A percentile compares a stretch with the other conserved stretches of the same genome.
phyloP scores from a whole-genome alignment of 345 rosid genomes.

The Xanthoceras sorbifolium region DNA sequence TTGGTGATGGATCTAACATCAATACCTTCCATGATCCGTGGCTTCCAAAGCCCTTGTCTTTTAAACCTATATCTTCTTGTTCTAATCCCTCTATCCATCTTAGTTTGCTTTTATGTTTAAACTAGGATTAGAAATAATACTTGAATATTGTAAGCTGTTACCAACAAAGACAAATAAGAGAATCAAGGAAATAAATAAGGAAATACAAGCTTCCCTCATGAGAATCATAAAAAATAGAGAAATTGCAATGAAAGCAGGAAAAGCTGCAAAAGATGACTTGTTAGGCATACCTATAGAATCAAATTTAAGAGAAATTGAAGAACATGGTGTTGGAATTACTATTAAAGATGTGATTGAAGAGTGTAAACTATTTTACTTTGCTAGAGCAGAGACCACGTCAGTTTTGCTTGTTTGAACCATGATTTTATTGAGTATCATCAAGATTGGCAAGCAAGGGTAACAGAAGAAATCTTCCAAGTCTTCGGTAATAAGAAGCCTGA shows the following conservation, averaged over 20 bases:
- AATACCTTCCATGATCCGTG: too few species aligned
- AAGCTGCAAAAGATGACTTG: constrained; percentile 37
- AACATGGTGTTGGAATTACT: constrained; percentile 33
- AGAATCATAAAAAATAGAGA: constrained; percentile 39
- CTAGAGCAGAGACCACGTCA: constrained; percentile 76
- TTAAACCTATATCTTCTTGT: too few species aligned
- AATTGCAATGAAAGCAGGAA: constrained; percentile 37
- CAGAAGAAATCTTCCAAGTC: constrained; percentile 58
- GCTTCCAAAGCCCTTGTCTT: too few species aligned
- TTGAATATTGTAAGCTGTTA: too few species aligned
- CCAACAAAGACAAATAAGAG: too few species aligned
- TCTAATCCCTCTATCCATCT: too few species aligned
- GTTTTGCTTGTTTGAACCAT: constrained; percentile 65
- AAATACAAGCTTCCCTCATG: too few species aligned
- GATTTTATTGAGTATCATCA: constrained; percentile 55
- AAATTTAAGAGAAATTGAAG: constrained; percentile 27
- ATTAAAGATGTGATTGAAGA: constrained; percentile 63
- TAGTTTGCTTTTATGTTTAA: too few species aligned
- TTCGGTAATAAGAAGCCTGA: constrained; percentile 43
- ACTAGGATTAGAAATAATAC: too few species aligned
- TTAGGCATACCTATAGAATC: constrained; percentile 48
- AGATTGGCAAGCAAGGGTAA: constrained; percentile 66
- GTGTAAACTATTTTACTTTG: constrained; percentile 66
- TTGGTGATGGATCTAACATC: too few species aligned
- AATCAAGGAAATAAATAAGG: too few species aligned